Evolutionary conservation across 2,329 filamentous ascomycete species (phyloP).

Genomic region (Paraphoma chrysanthemicola): DNA sequence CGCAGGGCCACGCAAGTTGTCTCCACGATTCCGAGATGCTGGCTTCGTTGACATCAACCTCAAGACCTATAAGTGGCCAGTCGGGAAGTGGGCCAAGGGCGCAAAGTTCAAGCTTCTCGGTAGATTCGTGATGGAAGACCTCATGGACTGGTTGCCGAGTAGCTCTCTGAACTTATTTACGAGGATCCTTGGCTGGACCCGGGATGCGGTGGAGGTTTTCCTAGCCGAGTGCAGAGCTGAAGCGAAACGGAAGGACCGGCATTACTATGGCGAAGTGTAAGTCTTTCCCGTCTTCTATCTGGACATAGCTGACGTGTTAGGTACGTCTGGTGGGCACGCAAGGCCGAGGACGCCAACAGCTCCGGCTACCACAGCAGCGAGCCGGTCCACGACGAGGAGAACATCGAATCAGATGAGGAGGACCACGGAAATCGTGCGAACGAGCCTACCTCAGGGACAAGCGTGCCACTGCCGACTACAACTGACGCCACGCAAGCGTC

Average conservation of each 20-base stretch:
- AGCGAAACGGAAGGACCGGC: constrained; percentile 29
- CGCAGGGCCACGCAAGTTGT: constrained; percentile 49
- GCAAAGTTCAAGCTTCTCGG: constrained; percentile 36
- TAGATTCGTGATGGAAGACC: constrained; percentile 33
- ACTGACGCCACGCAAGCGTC: constrained; percentile 9
- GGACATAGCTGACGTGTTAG: constrained; percentile 14
- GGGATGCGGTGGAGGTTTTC: constrained; percentile 38
- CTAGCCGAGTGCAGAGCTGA: constrained; percentile 35
- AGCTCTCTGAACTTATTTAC: constrained; percentile 37
- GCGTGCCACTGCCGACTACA: constrained; percentile 1
- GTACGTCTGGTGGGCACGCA: constrained; percentile 34
- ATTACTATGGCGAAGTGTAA: constrained; percentile 38
- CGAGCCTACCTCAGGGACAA: background rate
- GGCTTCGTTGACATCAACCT: constrained; percentile 37
- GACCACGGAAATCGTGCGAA: background rate
- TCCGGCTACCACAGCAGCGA: constrained; percentile 5
- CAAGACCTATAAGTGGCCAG: constrained; percentile 42
- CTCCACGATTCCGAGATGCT: constrained; percentile 22
- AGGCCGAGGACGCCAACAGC: constrained; percentile 13
- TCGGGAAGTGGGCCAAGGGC: constrained; percentile 42
- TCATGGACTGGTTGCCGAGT: constrained; percentile 35
- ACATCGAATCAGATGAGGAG: constrained; percentile 31
- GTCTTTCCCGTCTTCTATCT: constrained; percentile 1
- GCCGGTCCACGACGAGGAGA: constrained; percentile 27
- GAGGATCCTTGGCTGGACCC: constrained; percentile 33